A percentile compares a stretch with the other conserved stretches of the same genome.
These are phyloP conservation scores for Penicillium paxilli DNA, from an alignment of 495 filamentous ascomycete species.

Conservation along the genomic window DNA sequence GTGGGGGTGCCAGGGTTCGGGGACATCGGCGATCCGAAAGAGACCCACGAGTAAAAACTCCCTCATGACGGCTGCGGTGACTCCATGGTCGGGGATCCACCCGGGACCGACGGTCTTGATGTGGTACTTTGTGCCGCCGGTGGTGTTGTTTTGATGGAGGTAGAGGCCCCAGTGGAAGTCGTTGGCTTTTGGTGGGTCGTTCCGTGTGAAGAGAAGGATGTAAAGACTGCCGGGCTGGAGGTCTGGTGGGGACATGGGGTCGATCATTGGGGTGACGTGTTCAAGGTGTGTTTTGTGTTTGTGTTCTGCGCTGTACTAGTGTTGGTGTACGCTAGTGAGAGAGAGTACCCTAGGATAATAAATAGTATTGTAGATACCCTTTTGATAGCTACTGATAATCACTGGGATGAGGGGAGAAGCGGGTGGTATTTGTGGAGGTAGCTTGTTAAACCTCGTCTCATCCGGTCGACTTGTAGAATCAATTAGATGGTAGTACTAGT, in stretches of 20 bases:
- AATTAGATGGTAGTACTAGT: no score
- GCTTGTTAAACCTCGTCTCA: not conserved
- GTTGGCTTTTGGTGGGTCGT: conserved; percentile 16
- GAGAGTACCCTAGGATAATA: no score
- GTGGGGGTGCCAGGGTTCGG: not conserved
- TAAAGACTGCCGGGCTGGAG: conserved; percentile 16
- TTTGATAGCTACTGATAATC: no score
- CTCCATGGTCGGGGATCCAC: conserved; percentile 14
- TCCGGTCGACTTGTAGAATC: no score
- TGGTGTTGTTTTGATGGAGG: conserved; percentile 1
- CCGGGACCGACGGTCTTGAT: conserved; percentile 12
- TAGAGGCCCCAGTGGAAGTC: conserved; percentile 26
- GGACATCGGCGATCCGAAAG: conserved; percentile 12
- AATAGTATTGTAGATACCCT: no score
- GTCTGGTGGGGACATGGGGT: conserved; percentile 2
- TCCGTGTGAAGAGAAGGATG: conserved; percentile 11
- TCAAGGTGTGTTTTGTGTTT: not conserved
- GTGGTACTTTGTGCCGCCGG: conserved; percentile 19
- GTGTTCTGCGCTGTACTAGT: not conserved
- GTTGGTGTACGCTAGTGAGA: not conserved
- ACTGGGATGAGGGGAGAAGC: not conserved
- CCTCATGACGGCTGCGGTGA: conserved; percentile 6
- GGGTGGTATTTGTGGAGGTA: not conserved
- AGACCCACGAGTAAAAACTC: conserved; percentile 20
- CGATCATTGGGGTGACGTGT: not conserved